These are phyloP conservation scores for Salvia sclarea DNA, from an alignment of 305 asterid genomes.

Conservation along the genomic window DNA sequence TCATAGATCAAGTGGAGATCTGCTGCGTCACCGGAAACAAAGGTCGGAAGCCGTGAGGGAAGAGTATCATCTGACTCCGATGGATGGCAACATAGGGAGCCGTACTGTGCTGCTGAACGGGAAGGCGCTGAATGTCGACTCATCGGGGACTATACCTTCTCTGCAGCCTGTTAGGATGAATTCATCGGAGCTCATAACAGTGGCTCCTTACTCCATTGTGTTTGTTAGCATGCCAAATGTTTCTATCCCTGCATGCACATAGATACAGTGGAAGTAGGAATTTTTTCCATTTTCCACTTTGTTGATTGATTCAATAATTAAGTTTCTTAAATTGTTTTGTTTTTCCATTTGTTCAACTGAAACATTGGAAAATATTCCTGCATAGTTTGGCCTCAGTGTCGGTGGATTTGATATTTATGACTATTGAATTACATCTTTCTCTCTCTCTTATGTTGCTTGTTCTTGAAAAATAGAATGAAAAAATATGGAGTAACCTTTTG, in stretches of 20 bases:
- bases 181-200: slow-evolving; percentile 53
- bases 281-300: slow-evolving; percentile 11
- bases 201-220: slow-evolving; percentile 76
- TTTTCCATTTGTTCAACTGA: slow-evolving; percentile 14
- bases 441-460: too few relatives aligned
- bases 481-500: too few relatives aligned
- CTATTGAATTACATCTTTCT: not conserved
- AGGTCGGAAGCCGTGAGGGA: slow-evolving; percentile 44
- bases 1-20: slow-evolving; percentile 31
- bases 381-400: not conserved
- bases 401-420: not conserved
- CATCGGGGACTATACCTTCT: slow-evolving; percentile 57
- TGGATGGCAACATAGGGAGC: slow-evolving; percentile 70
- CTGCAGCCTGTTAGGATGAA: slow-evolving; percentile 47
- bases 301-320: slow-evolving; percentile 22
- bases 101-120: slow-evolving; percentile 70
- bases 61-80: slow-evolving; percentile 83
- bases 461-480: too few relatives aligned
- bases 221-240: slow-evolving; percentile 67
- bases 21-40: slow-evolving; percentile 31
- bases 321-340: too few relatives aligned
- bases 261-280: slow-evolving; percentile 17
- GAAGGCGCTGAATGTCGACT: slow-evolving; percentile 44
- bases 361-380: not conserved
- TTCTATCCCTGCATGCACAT: slow-evolving; percentile 56